Conservation (phyloP, 2,329 filamentous ascomycete species). For the Sclerotinia subarctica region DNA sequence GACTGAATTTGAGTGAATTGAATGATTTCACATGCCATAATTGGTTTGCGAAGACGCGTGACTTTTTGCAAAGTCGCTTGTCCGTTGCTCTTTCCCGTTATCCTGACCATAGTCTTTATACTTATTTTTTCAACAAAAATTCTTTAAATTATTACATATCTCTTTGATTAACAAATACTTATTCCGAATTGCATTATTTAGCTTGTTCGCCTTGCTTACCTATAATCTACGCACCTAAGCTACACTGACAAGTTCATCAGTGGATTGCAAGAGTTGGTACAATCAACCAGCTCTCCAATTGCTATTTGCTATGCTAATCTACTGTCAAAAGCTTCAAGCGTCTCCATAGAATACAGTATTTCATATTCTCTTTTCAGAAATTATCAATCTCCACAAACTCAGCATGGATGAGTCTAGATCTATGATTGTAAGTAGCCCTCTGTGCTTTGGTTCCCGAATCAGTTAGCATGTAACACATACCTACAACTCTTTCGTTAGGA, state of each 20-base stretch:
- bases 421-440: neutral
- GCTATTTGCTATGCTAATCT: neutral
- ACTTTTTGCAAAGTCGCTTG: neutral
- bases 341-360: neutral
- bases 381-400: neutral
- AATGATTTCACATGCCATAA: neutral
- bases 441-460: neutral
- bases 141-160: neutral
- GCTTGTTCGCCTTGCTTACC: neutral
- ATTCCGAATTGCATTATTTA: neutral
- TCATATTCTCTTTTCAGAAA: neutral
- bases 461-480: neutral
- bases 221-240: neutral
- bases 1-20: neutral
- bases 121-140: neutral
- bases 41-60: neutral
- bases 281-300: neutral
- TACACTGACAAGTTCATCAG: neutral
- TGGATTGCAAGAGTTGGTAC: too few species aligned
- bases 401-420: neutral
- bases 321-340: neutral
- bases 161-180: neutral
- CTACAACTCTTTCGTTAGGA: too few species aligned
- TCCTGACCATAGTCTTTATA: neutral
- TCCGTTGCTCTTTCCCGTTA: neutral